Conservation (phyloP, 2,329 filamentous ascomycete species). For the Arthrobotrys sphaeroides region DNA sequence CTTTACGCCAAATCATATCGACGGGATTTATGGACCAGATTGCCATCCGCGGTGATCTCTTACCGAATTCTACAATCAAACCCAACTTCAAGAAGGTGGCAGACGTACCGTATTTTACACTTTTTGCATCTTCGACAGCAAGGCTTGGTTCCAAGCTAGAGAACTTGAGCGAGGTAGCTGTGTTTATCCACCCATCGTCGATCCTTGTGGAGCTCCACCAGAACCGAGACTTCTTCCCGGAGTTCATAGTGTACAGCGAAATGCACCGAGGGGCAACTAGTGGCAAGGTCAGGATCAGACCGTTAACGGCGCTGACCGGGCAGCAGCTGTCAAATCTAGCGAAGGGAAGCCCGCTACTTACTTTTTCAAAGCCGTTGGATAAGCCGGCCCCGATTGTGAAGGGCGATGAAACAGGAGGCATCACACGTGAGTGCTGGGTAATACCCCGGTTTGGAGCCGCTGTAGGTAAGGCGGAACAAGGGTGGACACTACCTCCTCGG, state of each 20-base stretch:
- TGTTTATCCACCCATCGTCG: slow-evolving; percentile 89
- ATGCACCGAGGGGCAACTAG: slow-evolving; percentile 74
- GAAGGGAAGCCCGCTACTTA: slow-evolving; percentile 82
- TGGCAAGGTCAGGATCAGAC: slow-evolving; percentile 83
- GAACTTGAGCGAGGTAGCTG: slow-evolving; percentile 70
- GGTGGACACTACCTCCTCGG: slow-evolving; percentile 86
- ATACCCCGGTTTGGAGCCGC: slow-evolving; percentile 79
- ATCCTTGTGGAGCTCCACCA: slow-evolving; percentile 73
- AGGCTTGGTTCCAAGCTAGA: slow-evolving; percentile 62
- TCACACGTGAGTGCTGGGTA: slow-evolving; percentile 79
- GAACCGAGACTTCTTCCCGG: slow-evolving; percentile 77
- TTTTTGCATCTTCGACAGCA: slow-evolving; percentile 73
- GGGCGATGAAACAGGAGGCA: slow-evolving; percentile 62
- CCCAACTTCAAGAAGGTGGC: slow-evolving; percentile 64
- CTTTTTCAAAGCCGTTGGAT: slow-evolving; percentile 89
- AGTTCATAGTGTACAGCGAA: slow-evolving; percentile 87
- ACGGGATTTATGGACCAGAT: slow-evolving; percentile 94
- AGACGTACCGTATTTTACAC: slow-evolving; percentile 88
- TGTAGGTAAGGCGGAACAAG: slow-evolving; percentile 70
- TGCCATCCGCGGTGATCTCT: slow-evolving; percentile 88
- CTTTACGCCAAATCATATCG: slow-evolving; percentile 89
- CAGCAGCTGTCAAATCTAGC: slow-evolving; percentile 80
- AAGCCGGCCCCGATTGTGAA: slow-evolving; percentile 71
- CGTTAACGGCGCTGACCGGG: slow-evolving; percentile 80
- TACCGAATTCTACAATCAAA: slow-evolving; percentile 72